Evolutionary conservation across 805 yeast species (phyloP).

Genomic region (Metschnikowia reukaufii): DNA sequence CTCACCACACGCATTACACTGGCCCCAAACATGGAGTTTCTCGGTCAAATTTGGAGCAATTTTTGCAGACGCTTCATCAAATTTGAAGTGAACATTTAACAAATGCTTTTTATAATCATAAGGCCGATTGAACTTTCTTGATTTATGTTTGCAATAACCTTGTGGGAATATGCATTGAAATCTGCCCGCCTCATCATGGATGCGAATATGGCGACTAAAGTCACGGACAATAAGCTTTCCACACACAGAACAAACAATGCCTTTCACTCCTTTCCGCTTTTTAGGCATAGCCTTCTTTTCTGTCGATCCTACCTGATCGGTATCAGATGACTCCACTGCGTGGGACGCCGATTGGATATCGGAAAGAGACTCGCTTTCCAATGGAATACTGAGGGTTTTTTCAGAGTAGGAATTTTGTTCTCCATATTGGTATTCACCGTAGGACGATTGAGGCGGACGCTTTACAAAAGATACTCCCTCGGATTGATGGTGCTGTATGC

Average conservation of each 20-base stretch:
- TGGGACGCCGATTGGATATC: slow-evolving; percentile 3
- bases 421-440: not conserved
- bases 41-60: slow-evolving; percentile 42
- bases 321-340: slow-evolving; percentile 3
- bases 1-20: slow-evolving; percentile 49
- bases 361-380: not conserved
- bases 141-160: slow-evolving; percentile 40
- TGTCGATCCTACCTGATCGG: slow-evolving; percentile 5
- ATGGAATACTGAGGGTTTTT: not conserved
- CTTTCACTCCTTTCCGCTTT: slow-evolving; percentile 35
- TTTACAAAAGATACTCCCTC: slow-evolving; percentile 2
- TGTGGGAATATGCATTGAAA: slow-evolving; percentile 45
- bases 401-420: not conserved
- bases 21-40: slow-evolving; percentile 38
- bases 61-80: slow-evolving; percentile 43
- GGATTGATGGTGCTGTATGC: not conserved
- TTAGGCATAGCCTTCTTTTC: slow-evolving; percentile 11
- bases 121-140: slow-evolving; percentile 45
- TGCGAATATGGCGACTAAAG: slow-evolving; percentile 42
- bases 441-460: slow-evolving; percentile 1
- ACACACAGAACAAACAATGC: slow-evolving; percentile 40
- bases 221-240: slow-evolving; percentile 43
- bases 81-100: slow-evolving; percentile 42
- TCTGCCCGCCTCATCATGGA: slow-evolving; percentile 44
- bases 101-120: slow-evolving; percentile 47